Evolutionary conservation across 768 basidiomycete species (phyloP), one percentile per base, ranked within the genome.

Genomic region (Leucocoprinus birnbaumii): DNA sequence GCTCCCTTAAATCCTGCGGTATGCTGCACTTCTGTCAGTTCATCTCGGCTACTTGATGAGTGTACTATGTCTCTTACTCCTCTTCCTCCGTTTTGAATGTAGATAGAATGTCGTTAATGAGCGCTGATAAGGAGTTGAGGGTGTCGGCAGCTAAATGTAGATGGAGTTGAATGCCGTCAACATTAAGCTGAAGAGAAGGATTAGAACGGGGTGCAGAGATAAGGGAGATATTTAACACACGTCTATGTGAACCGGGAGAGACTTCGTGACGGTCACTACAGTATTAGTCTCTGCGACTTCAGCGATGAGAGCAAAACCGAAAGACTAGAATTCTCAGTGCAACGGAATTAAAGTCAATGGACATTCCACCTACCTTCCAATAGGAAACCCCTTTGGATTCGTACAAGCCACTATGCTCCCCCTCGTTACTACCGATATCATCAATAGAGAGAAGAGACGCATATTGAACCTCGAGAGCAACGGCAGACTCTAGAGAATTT

Each of bases 61-160:
- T 27, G 5, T 52, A 31, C 57, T 16, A 19, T 31, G 45, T 43
- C 37, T 40, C 62, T 41, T 57, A 70, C 71, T 68, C 61, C 14
- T 70, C 67, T 6, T 65, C 63, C 4, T 67, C 58, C 22, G 73
- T 61, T 26, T 68, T 69, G 61, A 82, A 76, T 6, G 73, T 63
- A n/a, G 74, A 69, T 1, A 68, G 66, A 49, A 89, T 60, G 62
- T 85, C 82, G 21, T 71, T 66, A 27, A 77, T 74, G 62, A 91
- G 82, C 3, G 77, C 74, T 0, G 77, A 71, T 25, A 93, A 68
- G 1, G 82, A 80, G 6, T 74, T 68, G 52, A 87, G 68, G 1
- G 90, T 89, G 66, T 94, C 91, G 10, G 92, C 91, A 63, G 89
- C 91, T 22, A 91, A 73, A 64, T 88, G 86, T 42, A 91, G 60